Base-by-base conservation (phyloP, 139 green algal species). In the Microglena sp. region DNA sequence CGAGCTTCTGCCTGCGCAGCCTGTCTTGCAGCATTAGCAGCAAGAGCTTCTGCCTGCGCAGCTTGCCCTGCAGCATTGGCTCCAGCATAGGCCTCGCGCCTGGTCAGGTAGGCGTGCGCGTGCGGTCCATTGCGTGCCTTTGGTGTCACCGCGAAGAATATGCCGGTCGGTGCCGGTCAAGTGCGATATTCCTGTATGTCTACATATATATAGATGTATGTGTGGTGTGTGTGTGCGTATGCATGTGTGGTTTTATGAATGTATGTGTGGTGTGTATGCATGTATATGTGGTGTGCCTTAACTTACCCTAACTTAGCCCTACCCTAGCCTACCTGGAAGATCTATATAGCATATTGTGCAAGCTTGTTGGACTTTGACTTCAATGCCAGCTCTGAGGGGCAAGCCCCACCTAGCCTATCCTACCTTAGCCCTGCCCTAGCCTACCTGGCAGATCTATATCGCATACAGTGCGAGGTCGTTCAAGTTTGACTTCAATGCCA, bases 391-490 rank as follows among this genome's bases (percentile, higher is more conserved):
- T 87, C 74, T 0, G 77, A 86, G 15, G 90, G 90, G 50, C 70
- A n/a, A n/a, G n/a, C n/a, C n/a, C n/a, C n/a, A n/a, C n/a, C n/a
- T n/a, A n/a, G n/a, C n/a, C n/a, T n/a, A n/a, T n/a, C n/a, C n/a
- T n/a, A n/a, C n/a, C n/a, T n/a, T n/a, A n/a, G n/a, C n/a, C n/a
- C n/a, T n/a, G n/a, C n/a, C n/a, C n/a, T 27, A 18, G 46, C 43
- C 28, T 34, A 76, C 84, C 73, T 98, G 93, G 69, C 78, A 91
- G 24, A 96, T 89, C 2, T 73, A n/a, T n/a, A n/a, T 73, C 27
- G 93, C 93, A 62, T 99, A 97, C 31, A 86, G 46, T 8, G 92
- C 93, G 43, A 98, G 85, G 70, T 92, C 78, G 45, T 87, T 46
- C 0, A 86, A 87, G 64, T 97, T 98, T 7, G 67, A 54, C 27